Evolutionary conservation across 177 flowering plant species (phyloP), one percentile per base, ranked within the genome.

Genomic region (Vitis hybrid): DNA sequence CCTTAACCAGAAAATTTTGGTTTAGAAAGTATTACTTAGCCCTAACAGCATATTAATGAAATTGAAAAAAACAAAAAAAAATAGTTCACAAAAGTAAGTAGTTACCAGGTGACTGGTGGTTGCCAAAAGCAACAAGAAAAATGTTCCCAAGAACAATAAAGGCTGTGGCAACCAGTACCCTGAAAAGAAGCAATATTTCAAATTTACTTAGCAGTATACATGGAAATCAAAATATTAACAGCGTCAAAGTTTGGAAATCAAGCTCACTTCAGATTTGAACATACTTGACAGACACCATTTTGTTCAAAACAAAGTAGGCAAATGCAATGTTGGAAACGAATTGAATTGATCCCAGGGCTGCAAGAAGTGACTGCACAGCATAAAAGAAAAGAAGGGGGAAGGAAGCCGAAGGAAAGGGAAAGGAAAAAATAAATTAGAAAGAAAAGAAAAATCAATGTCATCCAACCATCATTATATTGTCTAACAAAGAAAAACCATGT

Each of bases 71-170:
- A 40, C 0, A 21, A 26, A 26, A 26, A 52, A 30, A 26, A 5
- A 5, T 13, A 63, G 26, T 15, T 67, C 17, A 50, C 15, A 72
- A 74, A 51, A 60, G 68, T 19, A 69, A 30, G 65, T 49, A 67
- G 10, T 7, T 88, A 95, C 98, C 98, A 60, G 99, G 99, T 66
- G 98, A 95, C 72, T 95, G 99, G 79, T 95, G 99, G 74, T 95
- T 95, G 34, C 99, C 99, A 73, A 95, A 95, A 67, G 98, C 91
- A 77, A 95, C 99, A 56, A 95, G 97, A 78, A 95, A 91, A 52
- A 86, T 77, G 68, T 95, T 93, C 60, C 99, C 99, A 75, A 93
- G 85, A 79, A 95, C 97, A 69, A 95, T 90, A 77, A 95, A 91
- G 62, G 91, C 83, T 14, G 99, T 95, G 62, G 99, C 99, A 72